These are phyloP conservation scores for Colletotrichum tropicale DNA, from an alignment of 2,329 filamentous ascomycete species.

Conservation along the genomic window DNA sequence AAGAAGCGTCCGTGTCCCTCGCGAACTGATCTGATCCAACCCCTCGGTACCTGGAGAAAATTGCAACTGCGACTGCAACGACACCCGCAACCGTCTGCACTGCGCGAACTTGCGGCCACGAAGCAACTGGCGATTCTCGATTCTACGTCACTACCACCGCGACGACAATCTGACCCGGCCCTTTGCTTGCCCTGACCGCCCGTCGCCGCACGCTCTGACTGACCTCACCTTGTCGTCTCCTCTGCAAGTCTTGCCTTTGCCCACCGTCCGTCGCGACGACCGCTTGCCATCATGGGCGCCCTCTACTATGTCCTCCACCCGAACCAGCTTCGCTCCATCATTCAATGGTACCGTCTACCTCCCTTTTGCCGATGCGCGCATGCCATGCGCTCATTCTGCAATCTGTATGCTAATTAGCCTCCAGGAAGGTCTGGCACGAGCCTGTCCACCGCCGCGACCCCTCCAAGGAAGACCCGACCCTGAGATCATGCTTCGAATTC, in stretches of 20 bases:
- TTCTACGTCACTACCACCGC: not conserved
- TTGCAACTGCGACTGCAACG: not conserved
- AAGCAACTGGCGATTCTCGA: not conserved
- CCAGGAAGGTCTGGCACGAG: slow-evolving; percentile 95
- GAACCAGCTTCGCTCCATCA: slow-evolving; percentile 77
- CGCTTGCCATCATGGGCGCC: slow-evolving; percentile 57
- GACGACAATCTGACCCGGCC: not conserved
- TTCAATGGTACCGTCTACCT: slow-evolving; percentile 75
- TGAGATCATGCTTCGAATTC: slow-evolving; percentile 85
- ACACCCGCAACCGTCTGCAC: not conserved
- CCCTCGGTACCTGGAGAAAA: not conserved
- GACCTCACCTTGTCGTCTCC: not conserved
- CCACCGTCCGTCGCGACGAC: slow-evolving; percentile 1
- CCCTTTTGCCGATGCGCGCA: not conserved
- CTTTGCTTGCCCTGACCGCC: not conserved
- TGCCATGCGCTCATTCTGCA: not conserved
- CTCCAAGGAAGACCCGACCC: slow-evolving; percentile 73
- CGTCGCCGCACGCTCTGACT: not conserved
- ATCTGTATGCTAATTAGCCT: slow-evolving; percentile 1
- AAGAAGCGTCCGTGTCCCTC: not conserved
- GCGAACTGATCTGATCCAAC: not conserved
- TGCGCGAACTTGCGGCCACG: not conserved
- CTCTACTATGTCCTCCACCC: slow-evolving; percentile 80
- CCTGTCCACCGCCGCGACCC: slow-evolving; percentile 85
- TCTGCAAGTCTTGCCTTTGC: not conserved